Evolutionary conservation across 2,329 filamentous ascomycete species (phyloP), one percentile per base, ranked within the genome.

Genomic region (Pseudocercospora crystallina): DNA sequence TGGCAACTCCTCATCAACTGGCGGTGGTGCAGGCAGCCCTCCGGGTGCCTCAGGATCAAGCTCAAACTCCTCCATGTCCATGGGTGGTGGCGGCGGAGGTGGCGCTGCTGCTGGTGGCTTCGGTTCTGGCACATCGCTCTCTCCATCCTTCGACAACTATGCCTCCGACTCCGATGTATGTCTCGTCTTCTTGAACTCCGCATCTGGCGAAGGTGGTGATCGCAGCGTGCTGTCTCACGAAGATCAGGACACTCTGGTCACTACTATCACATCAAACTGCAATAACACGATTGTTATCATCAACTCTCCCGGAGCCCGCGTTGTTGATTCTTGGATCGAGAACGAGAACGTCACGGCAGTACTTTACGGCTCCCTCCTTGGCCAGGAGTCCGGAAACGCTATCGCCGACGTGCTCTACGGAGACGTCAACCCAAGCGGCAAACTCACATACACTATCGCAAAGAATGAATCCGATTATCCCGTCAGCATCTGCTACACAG

Each of bases 401-500:
- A 56, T 68, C 14, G 56, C 58, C 8, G 51, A 64, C 12, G 44
- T 68, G 26, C 44, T 68, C 9, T 68, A 66, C 49, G 64, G 65
- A 31, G 49, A 62, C 8, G 54, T 51, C n/a, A 61, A 56, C 9
- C 62, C 69, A 1, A 61, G 61, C 13, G 62, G 65, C 17, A 58
- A 60, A 29, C 49, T 67, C 5, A 56, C 59, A 3, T 67, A 65
- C 51, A 62, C 59, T 30, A 62, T 64, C 47, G 64, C 61, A 11
- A 65, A 63, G 53, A 61, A 60, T 26, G 62, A 57, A 17, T 46
- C 40, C 13, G 64, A 67, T 38, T 63, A 66, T 36, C 86, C 86
- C 1, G 82, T 85, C 0, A 87, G 81, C 69, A 80, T 85, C 68
- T 89, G 85, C 67, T 51, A 67, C 49, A 69, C 69, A 0, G 71